These are phyloP conservation scores for Cercophora scortea DNA, from an alignment of 495 filamentous ascomycete species.

Conservation along the genomic window DNA sequence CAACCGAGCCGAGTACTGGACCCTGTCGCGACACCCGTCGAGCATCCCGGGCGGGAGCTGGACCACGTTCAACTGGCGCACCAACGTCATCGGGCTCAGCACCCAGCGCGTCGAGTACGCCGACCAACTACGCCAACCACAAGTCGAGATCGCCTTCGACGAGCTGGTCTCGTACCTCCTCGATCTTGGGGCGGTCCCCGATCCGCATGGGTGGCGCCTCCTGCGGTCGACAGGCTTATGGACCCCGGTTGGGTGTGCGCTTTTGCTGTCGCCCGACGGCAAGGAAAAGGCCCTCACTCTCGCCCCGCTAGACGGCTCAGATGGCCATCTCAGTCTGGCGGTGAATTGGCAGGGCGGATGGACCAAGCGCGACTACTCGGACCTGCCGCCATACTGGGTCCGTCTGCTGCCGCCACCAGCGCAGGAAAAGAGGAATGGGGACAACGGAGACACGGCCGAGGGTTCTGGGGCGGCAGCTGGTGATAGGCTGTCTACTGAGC, in stretches of 20 bases:
- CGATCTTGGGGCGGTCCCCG: constrained; percentile 54
- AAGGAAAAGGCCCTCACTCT: constrained; percentile 46
- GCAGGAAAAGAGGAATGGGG: neutral
- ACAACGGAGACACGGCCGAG: neutral
- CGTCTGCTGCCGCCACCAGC: constrained; percentile 31
- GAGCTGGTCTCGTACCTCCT: constrained; percentile 53
- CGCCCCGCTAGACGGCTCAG: constrained; percentile 50
- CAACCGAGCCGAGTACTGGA: constrained; percentile 47
- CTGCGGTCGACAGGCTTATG: constrained; percentile 52
- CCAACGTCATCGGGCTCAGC: constrained; percentile 49
- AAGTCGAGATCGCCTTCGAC: constrained; percentile 58
- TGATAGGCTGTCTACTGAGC: neutral
- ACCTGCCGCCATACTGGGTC: constrained; percentile 58
- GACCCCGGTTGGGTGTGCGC: constrained; percentile 52
- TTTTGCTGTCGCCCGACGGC: constrained; percentile 48
- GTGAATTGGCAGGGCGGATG: constrained; percentile 48
- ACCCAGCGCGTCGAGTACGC: constrained; percentile 56
- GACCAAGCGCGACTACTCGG: constrained; percentile 44
- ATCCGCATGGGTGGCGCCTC: constrained; percentile 49
- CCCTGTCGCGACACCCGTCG: constrained; percentile 35
- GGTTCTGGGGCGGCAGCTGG: neutral
- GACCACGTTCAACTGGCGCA: constrained; percentile 59
- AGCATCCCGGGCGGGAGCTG: constrained; percentile 52
- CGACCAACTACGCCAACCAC: constrained; percentile 56
- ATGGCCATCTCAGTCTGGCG: constrained; percentile 52